A percentile compares a stretch with the other conserved stretches of the same genome.
Conservation (phyloP, 257 asterid genomes). For the Leonotis leonurus region DNA sequence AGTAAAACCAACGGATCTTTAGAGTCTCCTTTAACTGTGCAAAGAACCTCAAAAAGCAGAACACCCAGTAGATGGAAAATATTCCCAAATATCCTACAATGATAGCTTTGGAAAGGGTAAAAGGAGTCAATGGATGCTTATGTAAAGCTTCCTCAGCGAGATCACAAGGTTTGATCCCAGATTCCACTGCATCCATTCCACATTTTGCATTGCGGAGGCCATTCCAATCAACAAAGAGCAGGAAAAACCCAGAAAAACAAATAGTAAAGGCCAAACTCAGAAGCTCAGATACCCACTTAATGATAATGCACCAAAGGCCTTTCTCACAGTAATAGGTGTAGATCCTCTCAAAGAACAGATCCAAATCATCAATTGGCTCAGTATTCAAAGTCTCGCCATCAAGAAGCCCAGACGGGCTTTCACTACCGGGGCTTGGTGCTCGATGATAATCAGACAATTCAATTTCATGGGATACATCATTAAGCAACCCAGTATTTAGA, state of each 20-base stretch:
- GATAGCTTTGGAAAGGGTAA: slow-evolving; percentile 68
- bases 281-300: slow-evolving; percentile 86
- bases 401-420: slow-evolving; percentile 95
- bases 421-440: slow-evolving; percentile 80
- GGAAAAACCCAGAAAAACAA: slow-evolving; percentile 81
- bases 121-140: slow-evolving; percentile 74
- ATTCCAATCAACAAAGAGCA: slow-evolving; percentile 87
- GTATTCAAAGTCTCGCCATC: slow-evolving; percentile 63
- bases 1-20: slow-evolving; percentile 72
- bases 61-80: slow-evolving; percentile 70
- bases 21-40: slow-evolving; percentile 85
- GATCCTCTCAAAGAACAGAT: slow-evolving; percentile 85
- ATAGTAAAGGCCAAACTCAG: slow-evolving; percentile 77
- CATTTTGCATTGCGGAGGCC: slow-evolving; percentile 94
- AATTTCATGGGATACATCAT: slow-evolving; percentile 59
- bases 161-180: slow-evolving; percentile 93
- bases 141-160: slow-evolving; percentile 86
- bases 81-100: slow-evolving; percentile 82
- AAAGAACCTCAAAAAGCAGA: slow-evolving; percentile 78
- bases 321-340: slow-evolving; percentile 86
- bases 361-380: slow-evolving; percentile 79
- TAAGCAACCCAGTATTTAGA: slow-evolving; percentile 53
- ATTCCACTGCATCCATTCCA: slow-evolving; percentile 99
- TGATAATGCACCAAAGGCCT: slow-evolving; percentile 94
- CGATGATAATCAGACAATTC: slow-evolving; percentile 77